Conservation (phyloP, 768 basidiomycete species). For the Tremella yokohamensis region DNA sequence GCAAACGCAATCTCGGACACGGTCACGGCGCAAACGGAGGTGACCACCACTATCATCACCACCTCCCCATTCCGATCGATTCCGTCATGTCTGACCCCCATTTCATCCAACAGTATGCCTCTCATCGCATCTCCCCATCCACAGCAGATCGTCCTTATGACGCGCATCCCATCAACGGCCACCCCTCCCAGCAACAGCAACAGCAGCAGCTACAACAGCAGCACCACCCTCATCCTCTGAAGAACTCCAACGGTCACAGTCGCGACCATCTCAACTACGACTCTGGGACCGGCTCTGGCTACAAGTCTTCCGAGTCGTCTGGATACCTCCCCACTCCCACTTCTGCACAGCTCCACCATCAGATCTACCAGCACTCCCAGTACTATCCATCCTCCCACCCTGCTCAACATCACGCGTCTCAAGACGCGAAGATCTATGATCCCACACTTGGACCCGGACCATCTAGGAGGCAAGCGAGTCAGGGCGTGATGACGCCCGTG, state of each 20-base stretch:
- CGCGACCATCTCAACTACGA: too few relatives aligned
- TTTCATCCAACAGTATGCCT: slow-evolving; percentile 5
- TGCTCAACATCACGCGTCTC: neutral
- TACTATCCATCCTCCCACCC: neutral
- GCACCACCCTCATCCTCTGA: too few relatives aligned
- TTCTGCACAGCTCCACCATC: slow-evolving; percentile 1
- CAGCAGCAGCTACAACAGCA: too few relatives aligned
- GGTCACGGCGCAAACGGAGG: neutral
- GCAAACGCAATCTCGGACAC: too few relatives aligned
- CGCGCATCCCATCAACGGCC: too few relatives aligned
- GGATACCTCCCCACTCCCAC: slow-evolving; percentile 5
- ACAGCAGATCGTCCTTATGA: too few relatives aligned
- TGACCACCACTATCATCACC: neutral
- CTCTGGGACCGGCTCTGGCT: neutral
- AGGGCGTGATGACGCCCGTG: slow-evolving; percentile 7
- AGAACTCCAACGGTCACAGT: too few relatives aligned
- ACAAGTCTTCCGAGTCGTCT: slow-evolving; percentile 4
- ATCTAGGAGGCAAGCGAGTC: neutral
- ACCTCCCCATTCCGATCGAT: neutral
- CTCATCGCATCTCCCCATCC: slow-evolving; percentile 4
- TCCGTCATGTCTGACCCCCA: slow-evolving; percentile 2
- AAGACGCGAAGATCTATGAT: slow-evolving; percentile 1
- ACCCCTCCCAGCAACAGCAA: too few relatives aligned
- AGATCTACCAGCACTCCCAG: slow-evolving; percentile 4
- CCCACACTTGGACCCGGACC: neutral